Base-by-base conservation (phyloP, 352 stramenopile genomes). In the Phytophthora multivora region DNA sequence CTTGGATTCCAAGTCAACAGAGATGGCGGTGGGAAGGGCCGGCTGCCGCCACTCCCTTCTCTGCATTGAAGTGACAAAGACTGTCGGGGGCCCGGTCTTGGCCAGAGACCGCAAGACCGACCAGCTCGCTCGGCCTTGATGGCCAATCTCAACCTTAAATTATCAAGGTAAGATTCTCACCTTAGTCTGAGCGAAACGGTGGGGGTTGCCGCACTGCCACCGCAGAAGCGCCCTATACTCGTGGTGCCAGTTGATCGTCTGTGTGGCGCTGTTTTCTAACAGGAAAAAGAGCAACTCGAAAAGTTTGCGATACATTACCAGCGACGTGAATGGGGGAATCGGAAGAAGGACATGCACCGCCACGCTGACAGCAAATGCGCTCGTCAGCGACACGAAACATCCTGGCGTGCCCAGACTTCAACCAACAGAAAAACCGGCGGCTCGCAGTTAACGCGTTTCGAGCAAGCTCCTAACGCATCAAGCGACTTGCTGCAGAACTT, bases 301-400 rank as follows among this genome's bases (percentile, higher is more conserved):
- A 51, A 39, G n/a, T 51, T 18, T 51, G 45, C 45, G 45, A 51
- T 51, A 51, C 45, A 51, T 51, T 51, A 49, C 42, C 42, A 40
- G 45, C 45, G 45, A 28, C 45, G 26, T 28, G 45, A 39, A 40
- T 28, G 15, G 25, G 42, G 42, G 42, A 49, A 33, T 11, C 23
- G 0, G 15, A 21, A 16, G 40, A 30, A 47, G 40, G 42, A 49
- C 42, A 49, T 23, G 42, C 42, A 48, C 40, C 40, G 39, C 39
- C 33, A 25, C 18, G 18, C 39, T 18, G 31, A 47, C 7, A 43
- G 38, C 16, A 43, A 43, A 26, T 43, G 35, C 33, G 15, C 5
- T 19, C 13, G n/a, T 40, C 35, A 19, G 35, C 35, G 35, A 18
- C 35, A 40, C n/a, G 28, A 4, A 33, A 40, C 8, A 40, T 18